Evolutionary conservation across 176 grass and related monocot species (phyloP), one percentile per base, ranked within the genome.

Genomic region (Raddia guianensis): DNA sequence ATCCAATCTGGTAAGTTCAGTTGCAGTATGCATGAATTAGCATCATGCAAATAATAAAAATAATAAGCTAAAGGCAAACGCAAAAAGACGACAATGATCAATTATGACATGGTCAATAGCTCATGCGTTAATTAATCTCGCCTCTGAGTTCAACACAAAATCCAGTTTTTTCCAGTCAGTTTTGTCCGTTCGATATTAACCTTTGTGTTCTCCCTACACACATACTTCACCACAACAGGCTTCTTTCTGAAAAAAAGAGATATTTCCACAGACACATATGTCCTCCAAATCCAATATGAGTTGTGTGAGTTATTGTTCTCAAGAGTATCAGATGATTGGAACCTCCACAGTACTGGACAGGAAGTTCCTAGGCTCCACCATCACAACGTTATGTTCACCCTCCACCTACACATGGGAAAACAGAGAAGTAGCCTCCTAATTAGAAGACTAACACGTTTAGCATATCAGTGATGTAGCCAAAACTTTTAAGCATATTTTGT

Each of bases 331-430:
- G 83, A 63, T 87, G 72, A 62, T 76, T 62, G 90, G 77, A 12
- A 79, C 75, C 67, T 86, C 90, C 70, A 98, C 82, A 72, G 89
- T 82, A 54, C 77, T 57, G 62, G 83, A 85, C 50, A 98, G 72
- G 48, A 91, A 73, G 57, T 70, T 81, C 49, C 68, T 73, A 7
- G 94, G 81, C 72, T 92, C 87, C 46, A 67, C 68, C 80, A 94
- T 74, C 71, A 72, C 83, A 56, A 63, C 85, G 86, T 92, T 83
- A 66, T 83, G 78, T 53, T 86, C 85, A 51, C 91, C 90, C 49
- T 92, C 91, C 74, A 89, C 87, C 92, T 98, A 66, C 37, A 81
- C 19, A 87, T 14, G 50, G 11, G 68, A 46, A 75, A 12, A 43
- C n/a, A 20, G 0, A 72, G 49, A 13, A 73, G 8, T 44, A 46